Percentiles rank a stretch among this genome's conserved stretches.
Conservation (phyloP, 257 asterid genomes). For the Przewalskia tangutica region DNA sequence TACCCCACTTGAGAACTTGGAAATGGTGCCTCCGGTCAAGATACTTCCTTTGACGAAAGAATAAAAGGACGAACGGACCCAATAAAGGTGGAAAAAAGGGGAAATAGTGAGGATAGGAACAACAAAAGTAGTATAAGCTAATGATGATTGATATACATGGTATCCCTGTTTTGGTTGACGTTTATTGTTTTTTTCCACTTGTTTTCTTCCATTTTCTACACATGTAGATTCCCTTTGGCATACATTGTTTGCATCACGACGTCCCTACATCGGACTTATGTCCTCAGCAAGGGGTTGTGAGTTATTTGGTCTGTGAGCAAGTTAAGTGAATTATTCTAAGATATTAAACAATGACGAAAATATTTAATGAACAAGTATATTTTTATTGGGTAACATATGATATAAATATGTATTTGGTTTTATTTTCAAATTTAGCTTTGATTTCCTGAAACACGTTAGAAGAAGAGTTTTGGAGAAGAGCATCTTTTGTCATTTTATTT, state of each 20-base stretch:
- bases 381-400: too few species aligned
- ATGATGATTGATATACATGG: not conserved
- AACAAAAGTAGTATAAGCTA: not conserved
- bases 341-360: too few species aligned
- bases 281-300: too few species aligned
- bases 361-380: too few species aligned
- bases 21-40: not conserved
- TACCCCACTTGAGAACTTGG: not conserved
- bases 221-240: not conserved
- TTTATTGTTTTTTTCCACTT: not conserved
- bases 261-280: not conserved
- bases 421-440: too few species aligned
- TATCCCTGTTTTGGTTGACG: not conserved
- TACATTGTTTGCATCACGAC: not conserved
- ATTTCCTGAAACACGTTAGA: too few species aligned
- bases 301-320: too few species aligned
- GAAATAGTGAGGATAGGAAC: not conserved
- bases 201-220: not conserved
- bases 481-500: too few species aligned
- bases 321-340: too few species aligned
- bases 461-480: too few species aligned
- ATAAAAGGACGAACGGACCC: not conserved
- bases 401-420: too few species aligned
- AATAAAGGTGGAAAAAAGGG: not conserved
- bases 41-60: not conserved